Conservation (phyloP, 768 basidiomycete genomes). For the Coprinopsis marcescibilis region DNA sequence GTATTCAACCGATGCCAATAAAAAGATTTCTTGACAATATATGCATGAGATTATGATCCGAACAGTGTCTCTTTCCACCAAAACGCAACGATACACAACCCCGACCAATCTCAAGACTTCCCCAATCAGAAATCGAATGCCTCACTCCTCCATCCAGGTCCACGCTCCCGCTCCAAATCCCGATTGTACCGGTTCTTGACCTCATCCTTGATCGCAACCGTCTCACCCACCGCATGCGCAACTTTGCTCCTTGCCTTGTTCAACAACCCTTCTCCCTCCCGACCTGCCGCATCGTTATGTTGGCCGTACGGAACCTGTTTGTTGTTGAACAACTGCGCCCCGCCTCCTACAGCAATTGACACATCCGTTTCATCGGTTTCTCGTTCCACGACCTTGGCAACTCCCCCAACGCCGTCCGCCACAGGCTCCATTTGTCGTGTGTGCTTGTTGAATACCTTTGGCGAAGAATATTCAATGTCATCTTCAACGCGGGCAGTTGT, state of each 20-base stretch:
- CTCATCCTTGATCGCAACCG: constrained; percentile 15
- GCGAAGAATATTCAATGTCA: constrained; percentile 12
- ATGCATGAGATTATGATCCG: no score
- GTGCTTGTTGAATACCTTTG: constrained; percentile 17
- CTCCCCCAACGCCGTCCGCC: constrained; percentile 13
- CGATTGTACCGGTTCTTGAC: constrained; percentile 20
- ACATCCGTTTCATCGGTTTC: constrained; percentile 18
- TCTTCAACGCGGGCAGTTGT: constrained; percentile 18
- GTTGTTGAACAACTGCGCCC: constrained; percentile 29
- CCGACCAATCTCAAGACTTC: no score
- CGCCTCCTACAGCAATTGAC: constrained; percentile 30
- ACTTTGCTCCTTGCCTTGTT: constrained; percentile 13
- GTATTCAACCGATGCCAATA: no score
- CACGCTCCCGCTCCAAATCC: constrained; percentile 18
- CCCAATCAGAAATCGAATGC: constrained; percentile 28
- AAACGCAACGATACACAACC: no score
- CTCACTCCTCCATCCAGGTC: constrained; percentile 26
- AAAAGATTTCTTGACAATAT: no score
- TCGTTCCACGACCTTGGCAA: neutral
- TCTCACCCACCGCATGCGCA: constrained; percentile 14
- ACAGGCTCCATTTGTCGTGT: constrained; percentile 10
- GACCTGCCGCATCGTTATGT: constrained; percentile 17
- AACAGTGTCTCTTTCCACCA: no score
- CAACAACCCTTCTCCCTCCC: constrained; percentile 14
- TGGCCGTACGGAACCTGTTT: constrained; percentile 26